Evolutionary conservation across 768 basidiomycete species (phyloP).

Genomic region (Tulasnella sp.): DNA sequence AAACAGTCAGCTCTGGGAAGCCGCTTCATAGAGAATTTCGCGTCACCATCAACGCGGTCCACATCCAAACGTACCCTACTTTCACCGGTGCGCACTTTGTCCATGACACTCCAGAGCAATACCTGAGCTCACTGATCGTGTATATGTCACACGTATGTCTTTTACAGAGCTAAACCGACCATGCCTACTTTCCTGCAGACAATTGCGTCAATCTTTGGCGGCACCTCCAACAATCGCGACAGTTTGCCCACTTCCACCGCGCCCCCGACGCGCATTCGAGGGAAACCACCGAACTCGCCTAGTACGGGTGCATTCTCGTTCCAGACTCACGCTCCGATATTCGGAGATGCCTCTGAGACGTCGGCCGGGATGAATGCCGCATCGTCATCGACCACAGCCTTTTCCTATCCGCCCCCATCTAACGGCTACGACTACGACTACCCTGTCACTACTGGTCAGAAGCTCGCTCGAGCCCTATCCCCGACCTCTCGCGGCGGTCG

Average conservation of each 20-base stretch:
- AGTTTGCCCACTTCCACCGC: conserved; percentile 2
- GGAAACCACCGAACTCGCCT: conserved; percentile 53
- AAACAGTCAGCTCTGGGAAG: not conserved
- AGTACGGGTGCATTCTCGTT: conserved; percentile 86
- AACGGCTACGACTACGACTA: conserved; percentile 43
- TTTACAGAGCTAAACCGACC: not conserved
- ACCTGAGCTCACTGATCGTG: not conserved
- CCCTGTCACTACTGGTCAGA: conserved; percentile 1
- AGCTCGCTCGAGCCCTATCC: conserved; percentile 5
- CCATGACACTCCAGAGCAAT: not conserved
- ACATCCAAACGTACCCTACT: not conserved
- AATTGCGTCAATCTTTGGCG: conserved; percentile 14
- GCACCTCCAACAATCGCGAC: conserved; percentile 8
- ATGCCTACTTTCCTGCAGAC: conserved; percentile 15
- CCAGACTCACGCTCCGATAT: conserved; percentile 54
- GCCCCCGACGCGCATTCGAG: conserved; percentile 17
- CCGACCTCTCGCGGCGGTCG: conserved; percentile 21
- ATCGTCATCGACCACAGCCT: conserved; percentile 42
- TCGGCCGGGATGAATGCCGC: conserved; percentile 24
- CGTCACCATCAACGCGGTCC: not conserved
- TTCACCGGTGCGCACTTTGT: not conserved
- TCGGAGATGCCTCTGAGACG: not conserved
- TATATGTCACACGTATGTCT: not conserved
- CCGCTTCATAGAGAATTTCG: not conserved
- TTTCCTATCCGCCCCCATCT: conserved; percentile 61